Evolutionary conservation across 176 grass and related monocot genomes (phyloP).

Genomic region (Oryza glaberrima): DNA sequence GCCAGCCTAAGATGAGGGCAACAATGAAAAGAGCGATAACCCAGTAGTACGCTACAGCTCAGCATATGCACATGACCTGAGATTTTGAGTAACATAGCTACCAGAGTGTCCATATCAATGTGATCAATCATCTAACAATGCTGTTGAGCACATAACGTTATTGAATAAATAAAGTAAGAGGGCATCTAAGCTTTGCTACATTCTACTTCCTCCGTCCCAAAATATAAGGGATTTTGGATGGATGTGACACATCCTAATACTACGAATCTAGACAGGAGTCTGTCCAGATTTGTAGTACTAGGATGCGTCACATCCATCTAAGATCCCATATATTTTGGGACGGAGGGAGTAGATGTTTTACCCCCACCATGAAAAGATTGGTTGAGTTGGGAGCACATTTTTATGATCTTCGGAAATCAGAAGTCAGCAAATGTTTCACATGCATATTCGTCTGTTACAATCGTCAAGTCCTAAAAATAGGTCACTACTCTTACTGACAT

Average conservation of each 20-base stretch:
- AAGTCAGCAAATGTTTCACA: neutral
- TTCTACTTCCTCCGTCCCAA: neutral
- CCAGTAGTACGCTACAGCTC: neutral
- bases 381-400: constrained; percentile 11
- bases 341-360: neutral
- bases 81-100: neutral
- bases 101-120: constrained; percentile 21
- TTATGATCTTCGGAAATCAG: constrained; percentile 5
- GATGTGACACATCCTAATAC: too few relatives aligned
- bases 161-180: constrained; percentile 15
- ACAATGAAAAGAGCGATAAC: neutral
- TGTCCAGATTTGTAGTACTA: too few relatives aligned
- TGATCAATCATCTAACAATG: neutral
- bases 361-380: neutral
- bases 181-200: neutral
- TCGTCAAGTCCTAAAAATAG: neutral
- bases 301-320: too few relatives aligned
- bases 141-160: neutral
- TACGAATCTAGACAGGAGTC: too few relatives aligned
- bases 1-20: neutral
- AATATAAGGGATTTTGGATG: too few relatives aligned
- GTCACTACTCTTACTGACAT: neutral
- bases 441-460: neutral
- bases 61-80: neutral
- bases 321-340: too few relatives aligned